phyloP scores from a whole-genome alignment of 768 basidiomycete genomes.

The Russula sp. region DNA sequence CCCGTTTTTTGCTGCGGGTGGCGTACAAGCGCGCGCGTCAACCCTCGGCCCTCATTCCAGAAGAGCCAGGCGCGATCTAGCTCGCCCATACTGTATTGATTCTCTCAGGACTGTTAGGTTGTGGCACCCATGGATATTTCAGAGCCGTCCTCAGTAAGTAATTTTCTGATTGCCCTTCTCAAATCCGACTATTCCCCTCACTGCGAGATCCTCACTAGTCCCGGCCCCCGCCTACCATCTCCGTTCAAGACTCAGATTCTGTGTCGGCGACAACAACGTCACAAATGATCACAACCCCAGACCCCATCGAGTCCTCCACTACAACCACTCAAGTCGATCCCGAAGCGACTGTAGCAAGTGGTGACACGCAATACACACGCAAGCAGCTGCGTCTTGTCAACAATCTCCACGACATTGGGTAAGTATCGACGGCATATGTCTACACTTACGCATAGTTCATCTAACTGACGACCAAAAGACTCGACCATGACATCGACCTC shows the following conservation, averaged over 20 bases:
- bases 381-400: conserved; percentile 10
- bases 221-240: background rate
- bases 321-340: conserved; percentile 15
- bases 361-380: background rate
- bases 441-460: background rate
- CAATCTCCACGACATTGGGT: conserved; percentile 20
- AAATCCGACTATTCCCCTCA: background rate
- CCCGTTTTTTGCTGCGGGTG: background rate
- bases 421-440: background rate
- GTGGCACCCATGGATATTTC: conserved; percentile 17
- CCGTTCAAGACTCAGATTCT: background rate
- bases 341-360: background rate
- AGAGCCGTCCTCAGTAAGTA: background rate
- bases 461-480: conserved; percentile 12
- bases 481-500: conserved; percentile 32
- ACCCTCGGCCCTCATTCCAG: background rate
- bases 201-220: background rate
- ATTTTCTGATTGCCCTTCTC: background rate
- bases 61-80: background rate
- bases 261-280: background rate
- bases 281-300: background rate
- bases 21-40: conserved; percentile 14
- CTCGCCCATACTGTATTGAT: background rate
- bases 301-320: background rate
- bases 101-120: conserved; percentile 6